Evolutionary conservation across 2,329 filamentous ascomycete genomes (phyloP), one percentile per base, ranked within the genome.

Genomic region (Botrytis squamosa): DNA sequence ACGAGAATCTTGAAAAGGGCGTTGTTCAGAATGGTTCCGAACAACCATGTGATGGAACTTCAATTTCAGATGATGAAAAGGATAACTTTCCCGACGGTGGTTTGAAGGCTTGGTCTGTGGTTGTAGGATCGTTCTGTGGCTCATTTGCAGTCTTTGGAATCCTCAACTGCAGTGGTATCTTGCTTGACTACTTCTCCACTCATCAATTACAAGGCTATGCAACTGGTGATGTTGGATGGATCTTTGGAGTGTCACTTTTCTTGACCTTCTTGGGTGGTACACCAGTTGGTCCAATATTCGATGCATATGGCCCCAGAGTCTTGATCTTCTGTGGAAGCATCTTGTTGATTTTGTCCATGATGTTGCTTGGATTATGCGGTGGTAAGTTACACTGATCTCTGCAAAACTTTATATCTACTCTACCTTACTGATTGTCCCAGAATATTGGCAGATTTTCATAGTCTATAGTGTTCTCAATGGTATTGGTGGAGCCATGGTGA

Each of bases 361-460:
- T 92, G 73, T 81, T 90, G 4, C 77, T 92, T 22, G 89, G 89
- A 0, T 80, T 89, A 29, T 92, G 89, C 78, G 88, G 86, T 16
- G 76, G 84, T 85, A 78, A 76, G 82, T 82, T 10, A 36, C 55
- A 1, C 40, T 18, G 4, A 16, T 42, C 22, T 57, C n/a, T 57
- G 14, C 38, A n/a, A 36, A 22, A 25, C 20, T 46, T 18, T 6
- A 12, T 36, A 1, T 40, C 25, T 38, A 36, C 18, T 57, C 5
- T 29, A 57, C n/a, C 46, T 55, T 59, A 63, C 70, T 76, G 66
- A 77, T 60, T 1, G 69, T 20, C 72, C 63, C 74, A 83, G 80
- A 87, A 78, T 92, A 91, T 80, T 92, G 89, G 88, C 90, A 93
- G 72, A 92, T 92, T 81, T 87, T 93, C 81, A 81, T 93, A 67